A percentile compares a stretch with the other conserved stretches of the same genome.
phyloP scores from a whole-genome alignment of 2,329 filamentous ascomycete species.

The Beauveria caledonica region DNA sequence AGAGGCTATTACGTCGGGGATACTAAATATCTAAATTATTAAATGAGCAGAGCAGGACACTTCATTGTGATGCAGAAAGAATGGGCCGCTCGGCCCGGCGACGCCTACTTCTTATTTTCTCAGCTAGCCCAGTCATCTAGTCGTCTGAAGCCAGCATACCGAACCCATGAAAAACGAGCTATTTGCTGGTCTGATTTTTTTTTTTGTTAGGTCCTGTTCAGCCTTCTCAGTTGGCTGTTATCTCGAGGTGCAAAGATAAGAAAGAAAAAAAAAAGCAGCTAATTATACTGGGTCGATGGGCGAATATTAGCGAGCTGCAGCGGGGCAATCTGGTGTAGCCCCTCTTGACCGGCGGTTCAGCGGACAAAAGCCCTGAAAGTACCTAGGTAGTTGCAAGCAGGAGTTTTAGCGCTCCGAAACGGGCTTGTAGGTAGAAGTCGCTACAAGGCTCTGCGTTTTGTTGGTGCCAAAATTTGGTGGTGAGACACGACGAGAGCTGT shows the following conservation, averaged over 20 bases:
- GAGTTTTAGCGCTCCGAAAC: neutral
- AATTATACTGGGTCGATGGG: neutral
- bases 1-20: neutral
- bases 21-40: neutral
- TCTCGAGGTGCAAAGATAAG: neutral
- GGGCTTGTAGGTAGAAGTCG: neutral
- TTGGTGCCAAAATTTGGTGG: neutral
- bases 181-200: neutral
- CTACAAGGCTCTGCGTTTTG: neutral
- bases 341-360: neutral
- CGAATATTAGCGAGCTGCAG: constrained; percentile 1
- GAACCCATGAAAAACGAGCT: constrained; percentile 1
- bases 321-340: neutral
- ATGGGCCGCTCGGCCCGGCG: neutral
- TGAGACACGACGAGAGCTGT: neutral
- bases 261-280: neutral
- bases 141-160: neutral
- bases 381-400: neutral
- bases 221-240: neutral
- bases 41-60: no score
- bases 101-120: neutral
- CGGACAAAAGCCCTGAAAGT: neutral
- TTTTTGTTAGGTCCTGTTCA: neutral
- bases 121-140: neutral
- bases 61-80: neutral